Base-by-base conservation (phyloP, 345 rosid species). In the Arabidopsis suecica region DNA sequence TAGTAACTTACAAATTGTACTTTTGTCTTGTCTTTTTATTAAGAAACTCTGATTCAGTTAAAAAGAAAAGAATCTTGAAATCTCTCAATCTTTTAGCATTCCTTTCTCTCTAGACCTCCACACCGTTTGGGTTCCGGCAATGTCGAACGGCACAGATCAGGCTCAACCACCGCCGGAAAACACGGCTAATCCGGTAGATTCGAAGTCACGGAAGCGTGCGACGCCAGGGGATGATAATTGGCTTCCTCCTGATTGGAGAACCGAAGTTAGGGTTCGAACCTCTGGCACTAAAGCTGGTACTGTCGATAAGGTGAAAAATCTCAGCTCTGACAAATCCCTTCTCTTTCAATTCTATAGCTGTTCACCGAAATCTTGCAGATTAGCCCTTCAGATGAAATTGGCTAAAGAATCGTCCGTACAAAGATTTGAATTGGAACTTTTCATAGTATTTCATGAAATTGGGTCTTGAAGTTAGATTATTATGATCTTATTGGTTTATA, bases 231-330 rank as follows among this genome's bases (percentile, higher is more conserved):
- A 78, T 30, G 86, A 78, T 30, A 61, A 48, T 30, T 87, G 89
- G 86, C 59, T 86, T 65, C 97, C 97, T 36, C 55, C 87, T 48
- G 89, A 89, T 66, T 95, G 99, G 99, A 10, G 34, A 48, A 77
- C 93, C 18, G 87, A 92, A 78, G 89, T 82, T 37, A 82, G 75
- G 69, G 85, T 87, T 71, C 79, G 97, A 80, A 68, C 64, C 68
- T 81, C 91, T 40, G 97, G 99, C 5, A 86, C 82, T 0, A 87
- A 87, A 22, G 97, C 96, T 38, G 98, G 97, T 59, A 1, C 40
- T 2, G 72, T 85, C 1, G 97, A 94, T 74, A 94, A 81, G 97
- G 98, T 91, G 5, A 57, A 25, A 3, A 20, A 9, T 81, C 67
- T 45, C 57, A 32, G 1, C 51, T 73, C 73, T 59, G 5, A 0